Base-by-base conservation (phyloP, 108 stramenopile genomes). In the Cylindrotheca fusiformis region DNA sequence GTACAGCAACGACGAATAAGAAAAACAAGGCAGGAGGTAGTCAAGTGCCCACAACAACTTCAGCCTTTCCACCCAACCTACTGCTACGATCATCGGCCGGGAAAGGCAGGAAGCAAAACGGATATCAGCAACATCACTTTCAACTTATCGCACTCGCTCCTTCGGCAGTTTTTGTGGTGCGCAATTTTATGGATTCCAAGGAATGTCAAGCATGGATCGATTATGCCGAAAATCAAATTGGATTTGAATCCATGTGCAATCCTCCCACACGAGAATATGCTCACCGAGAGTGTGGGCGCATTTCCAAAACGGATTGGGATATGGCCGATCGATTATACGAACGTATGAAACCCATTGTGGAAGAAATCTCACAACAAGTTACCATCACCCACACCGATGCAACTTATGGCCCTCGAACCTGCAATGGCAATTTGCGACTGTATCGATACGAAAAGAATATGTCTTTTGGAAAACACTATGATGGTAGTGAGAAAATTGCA, bases 161-260 rank as follows among this genome's bases (percentile, higher is more conserved):
- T n/a, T n/a, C n/a, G n/a, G n/a, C n/a, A 3, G 60, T 76, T 27
- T 65, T 68, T 49, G 46, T 69, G 17, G 18, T 76, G 30, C 63
- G 54, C 20, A 54, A 69, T 41, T 76, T 79, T 68, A 63, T 94
- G 10, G 69, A 81, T 14, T 32, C 67, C 25, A 52, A 72, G n/a
- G 95, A 96, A 77, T 96, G 95, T 70, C 60, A 68, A 26, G 78
- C 70, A 6, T 96, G 95, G 95, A 86, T 96, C 32, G 49, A 68
- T 19, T 82, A 68, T 51, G 82, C 75, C 48, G 95, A 94, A 56
- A 53, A 62, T 10, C 68, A 61, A 27, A 27, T 31, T 45, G 52
- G 53, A 54, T 87, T 85, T 56, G 80, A 82, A 32, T 46, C 48
- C 28, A 84, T 78, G 32, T 52, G 64, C 12, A 89, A 88, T 55